Conservation (phyloP, 306 rosid genomes). For the Glycine tomentella region DNA sequence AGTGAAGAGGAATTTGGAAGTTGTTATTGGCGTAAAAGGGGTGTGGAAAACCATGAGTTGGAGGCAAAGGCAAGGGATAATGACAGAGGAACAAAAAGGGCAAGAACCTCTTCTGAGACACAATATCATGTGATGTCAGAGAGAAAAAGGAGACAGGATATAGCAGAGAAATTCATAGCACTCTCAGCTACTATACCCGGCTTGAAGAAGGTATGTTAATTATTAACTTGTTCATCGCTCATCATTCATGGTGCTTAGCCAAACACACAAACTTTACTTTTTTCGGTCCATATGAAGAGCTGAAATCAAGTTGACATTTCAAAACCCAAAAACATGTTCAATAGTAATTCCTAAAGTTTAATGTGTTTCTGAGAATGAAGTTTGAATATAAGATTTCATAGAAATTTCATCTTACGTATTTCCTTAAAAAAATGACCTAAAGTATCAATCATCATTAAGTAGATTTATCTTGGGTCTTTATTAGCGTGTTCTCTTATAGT, state of each 20-base stretch:
- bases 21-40: not conserved
- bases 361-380: too few species aligned
- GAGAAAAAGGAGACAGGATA: constrained; percentile 41
- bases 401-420: too few species aligned
- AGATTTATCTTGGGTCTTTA: too few species aligned
- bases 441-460: too few species aligned
- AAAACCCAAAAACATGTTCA: too few species aligned
- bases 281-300: too few species aligned
- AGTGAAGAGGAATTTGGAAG: not conserved
- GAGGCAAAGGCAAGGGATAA: not conserved
- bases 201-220: constrained; percentile 38
- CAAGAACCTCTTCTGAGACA: constrained; percentile 18
- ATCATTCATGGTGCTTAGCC: not conserved
- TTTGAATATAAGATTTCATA: too few species aligned
- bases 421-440: too few species aligned
- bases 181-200: constrained; percentile 40
- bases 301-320: not conserved
- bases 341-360: too few species aligned
- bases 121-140: constrained; percentile 20
- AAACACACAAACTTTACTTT: not conserved
- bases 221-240: not conserved
- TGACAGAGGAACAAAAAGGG: constrained; percentile 5
- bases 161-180: constrained; percentile 30
- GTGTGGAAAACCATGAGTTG: not conserved
- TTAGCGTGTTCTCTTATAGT: too few species aligned